Conservation (phyloP, 2,329 filamentous ascomycete genomes). For the Exophiala phaeomuriformis region DNA sequence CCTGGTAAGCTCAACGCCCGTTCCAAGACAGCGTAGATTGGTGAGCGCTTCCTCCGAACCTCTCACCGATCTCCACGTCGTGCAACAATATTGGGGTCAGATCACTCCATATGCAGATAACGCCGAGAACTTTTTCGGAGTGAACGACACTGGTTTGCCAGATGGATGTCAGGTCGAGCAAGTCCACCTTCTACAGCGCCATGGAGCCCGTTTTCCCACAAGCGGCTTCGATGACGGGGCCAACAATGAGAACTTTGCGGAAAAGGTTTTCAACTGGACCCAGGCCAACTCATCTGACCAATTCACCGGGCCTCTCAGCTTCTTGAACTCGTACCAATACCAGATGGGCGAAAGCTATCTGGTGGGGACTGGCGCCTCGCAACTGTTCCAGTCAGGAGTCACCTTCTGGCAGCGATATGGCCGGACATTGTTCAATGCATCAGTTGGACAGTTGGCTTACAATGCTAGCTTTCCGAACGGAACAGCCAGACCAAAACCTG, state of each 20-base stretch:
- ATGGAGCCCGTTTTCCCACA: slow-evolving; percentile 49
- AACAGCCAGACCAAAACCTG: slow-evolving; percentile 43
- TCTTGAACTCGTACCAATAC: slow-evolving; percentile 49
- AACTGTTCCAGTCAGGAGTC: slow-evolving; percentile 46
- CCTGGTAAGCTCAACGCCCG: slow-evolving; percentile 9
- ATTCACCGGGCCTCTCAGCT: slow-evolving; percentile 45
- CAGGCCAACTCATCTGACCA: slow-evolving; percentile 30
- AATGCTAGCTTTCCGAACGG: slow-evolving; percentile 41
- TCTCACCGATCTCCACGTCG: slow-evolving; percentile 31
- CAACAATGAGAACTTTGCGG: slow-evolving; percentile 44
- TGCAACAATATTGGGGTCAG: slow-evolving; percentile 43
- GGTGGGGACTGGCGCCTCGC: slow-evolving; percentile 45
- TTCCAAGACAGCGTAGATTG: slow-evolving; percentile 10
- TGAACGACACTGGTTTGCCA: slow-evolving; percentile 39
- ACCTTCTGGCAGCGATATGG: slow-evolving; percentile 51
- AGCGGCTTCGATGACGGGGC: slow-evolving; percentile 42
- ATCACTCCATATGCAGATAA: slow-evolving; percentile 45
- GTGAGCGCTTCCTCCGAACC: slow-evolving; percentile 17
- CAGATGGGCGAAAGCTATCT: slow-evolving; percentile 40
- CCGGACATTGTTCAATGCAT: slow-evolving; percentile 46
- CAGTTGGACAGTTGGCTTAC: slow-evolving; percentile 44
- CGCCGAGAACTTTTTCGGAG: slow-evolving; percentile 36
- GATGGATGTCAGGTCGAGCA: slow-evolving; percentile 51
- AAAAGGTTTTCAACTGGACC: slow-evolving; percentile 44
- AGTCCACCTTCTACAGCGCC: slow-evolving; percentile 48